Base-by-base conservation (phyloP, 306 rosid genomes). In the Corylus americana region DNA sequence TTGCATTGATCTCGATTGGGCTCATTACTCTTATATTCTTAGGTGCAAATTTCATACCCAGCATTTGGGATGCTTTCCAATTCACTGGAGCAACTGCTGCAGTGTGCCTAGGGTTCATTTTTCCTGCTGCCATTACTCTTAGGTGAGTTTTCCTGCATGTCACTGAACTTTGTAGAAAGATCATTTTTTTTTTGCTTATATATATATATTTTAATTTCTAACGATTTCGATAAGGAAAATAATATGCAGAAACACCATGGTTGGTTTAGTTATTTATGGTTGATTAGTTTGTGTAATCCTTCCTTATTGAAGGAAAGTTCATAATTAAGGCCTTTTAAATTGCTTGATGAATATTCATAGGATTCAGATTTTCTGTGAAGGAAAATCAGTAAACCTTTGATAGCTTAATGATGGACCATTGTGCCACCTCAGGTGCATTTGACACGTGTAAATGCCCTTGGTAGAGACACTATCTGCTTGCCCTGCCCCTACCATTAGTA, bases 11-110 rank as follows among this genome's bases (percentile, higher is more conserved):
- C 53, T 86, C 98, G 8, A 64, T 80, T 62, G 81, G 73, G 74
- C 85, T 88, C 53, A 55, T 84, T 11, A 14, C 8, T 64, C 17
- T 77, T 64, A 74, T 81, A 64, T 89, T 81, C 73, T 42, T 80
- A 11, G 93, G 89, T 64, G 91, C 93, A 63, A 89, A 79, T 76
- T 89, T 74, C 83, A 85, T 89, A 53, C 91, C 93, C 25, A 89
- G 89, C 78, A 89, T 89, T 81, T 89, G 93, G 93, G 89, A 89
- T 81, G 84, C 85, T 45, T 87, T 87, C 83, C 93, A 84, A 82
- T 85, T 87, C 81, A 79, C 89, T 42, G 87, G 83, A 78, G 88
- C 88, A 51, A 86, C 90, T 13, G 86, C 86, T 81, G 83, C 90
- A 17, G 88, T 83, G 31, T 80, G 83, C 80, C n/a, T 86, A n/a